Conservation (phyloP, 768 basidiomycete species). For the Leucocoprinus leucothites region DNA sequence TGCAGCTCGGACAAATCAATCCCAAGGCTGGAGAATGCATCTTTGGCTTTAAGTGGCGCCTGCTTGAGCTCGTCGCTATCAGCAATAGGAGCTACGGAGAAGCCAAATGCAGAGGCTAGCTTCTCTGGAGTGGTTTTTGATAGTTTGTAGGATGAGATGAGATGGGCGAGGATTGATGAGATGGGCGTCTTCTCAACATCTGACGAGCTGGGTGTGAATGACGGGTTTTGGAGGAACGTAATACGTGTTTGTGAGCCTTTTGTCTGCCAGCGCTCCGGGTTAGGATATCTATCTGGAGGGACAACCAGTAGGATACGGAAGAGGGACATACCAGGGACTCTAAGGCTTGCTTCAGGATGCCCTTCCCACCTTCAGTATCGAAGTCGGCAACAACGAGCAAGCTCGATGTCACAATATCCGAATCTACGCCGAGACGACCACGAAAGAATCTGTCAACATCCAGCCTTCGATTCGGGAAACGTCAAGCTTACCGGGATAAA, state of each 20-base stretch:
- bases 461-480: neutral
- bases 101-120: conserved; percentile 31
- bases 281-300: conserved; percentile 7
- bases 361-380: conserved; percentile 55
- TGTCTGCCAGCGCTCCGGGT: conserved; percentile 29
- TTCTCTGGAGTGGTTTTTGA: conserved; percentile 33
- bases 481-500: conserved; percentile 57
- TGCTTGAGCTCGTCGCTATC: conserved; percentile 29
- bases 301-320: too few species aligned
- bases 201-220: conserved; percentile 11
- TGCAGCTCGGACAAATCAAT: conserved; percentile 30
- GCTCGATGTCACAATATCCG: conserved; percentile 39
- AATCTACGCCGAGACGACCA: conserved; percentile 15
- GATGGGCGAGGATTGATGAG: conserved; percentile 49
- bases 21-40: conserved; percentile 28
- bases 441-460: conserved; percentile 7
- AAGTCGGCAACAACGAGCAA: conserved; percentile 76
- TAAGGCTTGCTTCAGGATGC: conserved; percentile 64
- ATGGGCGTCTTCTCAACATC: conserved; percentile 18
- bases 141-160: conserved; percentile 40
- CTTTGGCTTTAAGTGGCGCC: conserved; percentile 30
- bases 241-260: conserved; percentile 50
- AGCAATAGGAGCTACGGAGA: neutral
- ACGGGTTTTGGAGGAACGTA: conserved; percentile 77
- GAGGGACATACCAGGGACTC: conserved; percentile 51